These are phyloP conservation scores for Skeletonema menzelii DNA, from an alignment of 108 stramenopile species.

Conservation along the genomic window DNA sequence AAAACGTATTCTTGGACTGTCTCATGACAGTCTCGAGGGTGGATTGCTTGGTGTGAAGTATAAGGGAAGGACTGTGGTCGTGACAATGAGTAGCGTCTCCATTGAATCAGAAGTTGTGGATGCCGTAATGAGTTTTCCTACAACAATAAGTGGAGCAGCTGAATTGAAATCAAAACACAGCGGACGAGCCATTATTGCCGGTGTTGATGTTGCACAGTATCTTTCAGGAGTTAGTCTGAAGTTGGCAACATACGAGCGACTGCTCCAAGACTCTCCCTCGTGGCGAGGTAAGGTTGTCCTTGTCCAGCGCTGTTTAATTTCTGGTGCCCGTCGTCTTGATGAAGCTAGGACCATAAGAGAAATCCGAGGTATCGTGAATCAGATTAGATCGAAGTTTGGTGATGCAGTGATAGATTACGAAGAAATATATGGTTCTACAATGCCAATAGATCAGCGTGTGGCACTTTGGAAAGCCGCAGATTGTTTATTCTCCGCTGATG, in stretches of 20 bases:
- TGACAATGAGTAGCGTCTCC: conserved; percentile 83
- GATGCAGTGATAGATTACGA: conserved; percentile 59
- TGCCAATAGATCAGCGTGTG: conserved; percentile 47
- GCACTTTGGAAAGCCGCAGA: conserved; percentile 54
- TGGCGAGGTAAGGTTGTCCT: conserved; percentile 67
- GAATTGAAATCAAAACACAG: conserved; percentile 47
- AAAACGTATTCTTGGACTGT: conserved; percentile 77
- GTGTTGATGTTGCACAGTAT: conserved; percentile 68
- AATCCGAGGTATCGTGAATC: conserved; percentile 32
- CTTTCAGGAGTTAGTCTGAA: conserved; percentile 73
- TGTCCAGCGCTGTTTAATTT: conserved; percentile 64
- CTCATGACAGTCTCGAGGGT: conserved; percentile 52
- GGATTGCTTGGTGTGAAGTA: conserved; percentile 78
- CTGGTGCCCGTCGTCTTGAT: conserved; percentile 54
- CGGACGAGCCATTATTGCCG: conserved; percentile 57
- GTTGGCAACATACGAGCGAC: conserved; percentile 71
- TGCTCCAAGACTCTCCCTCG: conserved; percentile 62
- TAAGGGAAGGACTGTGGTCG: conserved; percentile 65
- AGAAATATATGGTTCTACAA: conserved; percentile 41
- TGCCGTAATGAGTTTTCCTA: conserved; percentile 28
- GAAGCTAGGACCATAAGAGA: conserved; percentile 44
- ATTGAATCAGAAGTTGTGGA: conserved; percentile 59
- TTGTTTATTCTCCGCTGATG: conserved; percentile 47
- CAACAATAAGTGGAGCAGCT: conserved; percentile 14
- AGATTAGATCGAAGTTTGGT: conserved; percentile 47